Evolutionary conservation across 371 early-diverging fungal genomes (phyloP).

Genomic region (Mortierella sp.): DNA sequence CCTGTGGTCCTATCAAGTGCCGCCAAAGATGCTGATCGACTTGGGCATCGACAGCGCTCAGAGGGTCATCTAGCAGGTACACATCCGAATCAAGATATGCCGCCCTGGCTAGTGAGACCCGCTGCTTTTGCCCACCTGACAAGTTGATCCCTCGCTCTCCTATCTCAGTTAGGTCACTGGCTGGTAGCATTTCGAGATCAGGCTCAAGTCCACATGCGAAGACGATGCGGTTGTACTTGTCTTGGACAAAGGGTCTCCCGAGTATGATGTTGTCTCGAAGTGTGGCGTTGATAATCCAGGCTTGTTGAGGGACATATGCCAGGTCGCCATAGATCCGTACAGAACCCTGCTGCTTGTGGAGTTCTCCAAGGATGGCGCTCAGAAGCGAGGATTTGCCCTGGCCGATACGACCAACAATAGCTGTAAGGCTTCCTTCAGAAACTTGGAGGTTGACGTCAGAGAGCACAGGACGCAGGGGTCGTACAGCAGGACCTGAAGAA

Average conservation of each 20-base stretch:
- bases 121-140: conserved; percentile 86
- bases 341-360: conserved; percentile 73
- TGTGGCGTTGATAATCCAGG: conserved; percentile 90
- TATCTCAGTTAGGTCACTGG: conserved; percentile 90
- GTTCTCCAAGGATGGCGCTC: conserved; percentile 87
- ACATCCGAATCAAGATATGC: conserved; percentile 65
- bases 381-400: conserved; percentile 87
- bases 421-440: conserved; percentile 69
- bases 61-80: conserved; percentile 52
- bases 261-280: conserved; percentile 93
- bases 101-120: conserved; percentile 73
- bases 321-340: conserved; percentile 78
- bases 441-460: conserved; percentile 71
- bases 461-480: conserved; percentile 56
- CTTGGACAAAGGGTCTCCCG: conserved; percentile 81
- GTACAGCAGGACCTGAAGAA: background rate
- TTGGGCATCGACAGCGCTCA: conserved; percentile 84
- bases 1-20: conserved; percentile 81
- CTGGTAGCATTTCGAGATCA: conserved; percentile 82
- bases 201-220: conserved; percentile 74
- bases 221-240: conserved; percentile 76
- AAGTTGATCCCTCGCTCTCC: conserved; percentile 94
- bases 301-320: conserved; percentile 75
- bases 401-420: conserved; percentile 90
- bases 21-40: conserved; percentile 86